Conservation (phyloP, 2,329 filamentous ascomycete genomes). For the Coniochaeta sp. region DNA sequence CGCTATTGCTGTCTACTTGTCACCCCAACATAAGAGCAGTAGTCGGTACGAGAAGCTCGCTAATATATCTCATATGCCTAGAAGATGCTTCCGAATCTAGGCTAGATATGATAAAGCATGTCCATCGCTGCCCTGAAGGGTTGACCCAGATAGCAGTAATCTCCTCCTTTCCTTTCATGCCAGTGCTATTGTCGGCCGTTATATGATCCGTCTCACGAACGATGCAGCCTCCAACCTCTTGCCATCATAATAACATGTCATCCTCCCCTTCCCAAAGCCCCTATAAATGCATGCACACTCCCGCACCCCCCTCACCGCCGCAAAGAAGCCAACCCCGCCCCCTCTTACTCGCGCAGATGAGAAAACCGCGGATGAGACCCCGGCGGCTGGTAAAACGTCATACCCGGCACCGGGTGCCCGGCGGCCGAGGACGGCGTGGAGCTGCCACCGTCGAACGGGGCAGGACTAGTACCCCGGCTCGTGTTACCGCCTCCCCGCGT, state of each 20-base stretch:
- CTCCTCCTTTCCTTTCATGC: not conserved
- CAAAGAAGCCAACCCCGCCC: not conserved
- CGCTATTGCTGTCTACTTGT: no score
- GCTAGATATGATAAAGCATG: not conserved
- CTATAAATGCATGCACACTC: not conserved
- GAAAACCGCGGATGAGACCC: not conserved
- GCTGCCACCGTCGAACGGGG: constrained; percentile 11
- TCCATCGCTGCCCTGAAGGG: not conserved
- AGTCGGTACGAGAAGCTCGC: no score
- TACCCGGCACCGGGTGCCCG: not conserved
- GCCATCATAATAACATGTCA: not conserved
- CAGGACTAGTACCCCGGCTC: constrained; percentile 45
- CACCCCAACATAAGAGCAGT: no score
- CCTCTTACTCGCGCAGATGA: not conserved
- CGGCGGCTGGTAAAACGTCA: not conserved
- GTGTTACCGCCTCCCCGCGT: constrained; percentile 22
- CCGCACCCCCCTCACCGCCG: not conserved
- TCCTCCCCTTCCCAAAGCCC: not conserved
- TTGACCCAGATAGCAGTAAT: not conserved
- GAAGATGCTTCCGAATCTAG: not conserved
- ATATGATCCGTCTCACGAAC: not conserved
- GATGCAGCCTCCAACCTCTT: not conserved
- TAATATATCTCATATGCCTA: not conserved
- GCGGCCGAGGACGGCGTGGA: not conserved
- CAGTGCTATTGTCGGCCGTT: not conserved